Conservation (phyloP, 805 yeast genomes). For the Wickerhamiella siamensis region DNA sequence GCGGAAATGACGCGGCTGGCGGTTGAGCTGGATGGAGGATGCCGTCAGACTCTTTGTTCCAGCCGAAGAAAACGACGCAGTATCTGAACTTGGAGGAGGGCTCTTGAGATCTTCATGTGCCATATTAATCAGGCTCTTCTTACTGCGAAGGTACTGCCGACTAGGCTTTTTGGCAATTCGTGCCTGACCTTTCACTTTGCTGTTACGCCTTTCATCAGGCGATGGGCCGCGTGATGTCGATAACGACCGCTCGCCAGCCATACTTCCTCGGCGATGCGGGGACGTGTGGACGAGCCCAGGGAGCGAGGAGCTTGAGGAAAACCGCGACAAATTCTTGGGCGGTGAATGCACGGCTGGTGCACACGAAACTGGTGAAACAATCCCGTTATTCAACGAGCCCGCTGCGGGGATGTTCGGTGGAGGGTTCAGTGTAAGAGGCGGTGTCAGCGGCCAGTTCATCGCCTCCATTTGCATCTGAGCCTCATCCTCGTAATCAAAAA, state of each 20-base stretch:
- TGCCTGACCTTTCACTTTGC: slow-evolving; percentile 3
- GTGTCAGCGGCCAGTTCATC: not conserved
- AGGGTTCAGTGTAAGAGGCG: not conserved
- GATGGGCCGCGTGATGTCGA: not conserved
- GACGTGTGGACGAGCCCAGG: not conserved
- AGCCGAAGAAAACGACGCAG: not conserved
- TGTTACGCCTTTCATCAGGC: not conserved
- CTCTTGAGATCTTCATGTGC: not conserved
- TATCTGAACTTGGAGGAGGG: not conserved
- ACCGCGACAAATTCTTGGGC: not conserved
- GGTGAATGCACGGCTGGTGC: not conserved
- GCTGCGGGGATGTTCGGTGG: not conserved
- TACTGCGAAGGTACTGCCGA: slow-evolving; percentile 6
- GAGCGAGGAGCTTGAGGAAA: not conserved
- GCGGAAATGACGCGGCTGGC: not conserved
- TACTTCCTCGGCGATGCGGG: not conserved
- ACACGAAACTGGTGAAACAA: not conserved
- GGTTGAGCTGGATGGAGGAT: not conserved
- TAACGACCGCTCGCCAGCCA: not conserved
- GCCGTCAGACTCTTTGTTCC: not conserved
- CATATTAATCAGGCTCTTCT: not conserved
- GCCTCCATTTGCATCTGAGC: not conserved
- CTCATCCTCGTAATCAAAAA: not conserved
- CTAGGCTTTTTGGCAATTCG: slow-evolving; percentile 14
- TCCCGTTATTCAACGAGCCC: not conserved